Evolutionary conservation across 495 filamentous ascomycete genomes (phyloP).

Genomic region (Pseudotulostoma volvatum): DNA sequence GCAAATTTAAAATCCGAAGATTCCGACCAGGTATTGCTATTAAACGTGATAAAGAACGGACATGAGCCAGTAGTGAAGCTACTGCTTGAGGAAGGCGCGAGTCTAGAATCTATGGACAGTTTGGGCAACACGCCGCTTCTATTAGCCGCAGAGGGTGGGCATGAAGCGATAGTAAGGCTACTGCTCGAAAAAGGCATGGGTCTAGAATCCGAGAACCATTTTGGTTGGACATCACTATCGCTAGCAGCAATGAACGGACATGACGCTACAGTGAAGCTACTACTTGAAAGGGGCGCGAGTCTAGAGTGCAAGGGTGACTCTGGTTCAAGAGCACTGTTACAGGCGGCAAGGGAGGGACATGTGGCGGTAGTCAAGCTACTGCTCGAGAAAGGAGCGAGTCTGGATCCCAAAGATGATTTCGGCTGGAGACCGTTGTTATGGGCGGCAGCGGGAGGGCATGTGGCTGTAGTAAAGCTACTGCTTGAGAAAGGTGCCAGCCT

Average conservation of each 20-base stretch:
- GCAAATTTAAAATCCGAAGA: too few relatives aligned
- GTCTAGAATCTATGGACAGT: too few relatives aligned
- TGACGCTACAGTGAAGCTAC: conserved; percentile 4
- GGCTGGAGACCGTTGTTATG: conserved; percentile 34
- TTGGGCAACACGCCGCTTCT: too few relatives aligned
- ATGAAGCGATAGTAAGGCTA: not conserved
- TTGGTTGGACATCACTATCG: conserved; percentile 8
- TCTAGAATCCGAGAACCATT: not conserved
- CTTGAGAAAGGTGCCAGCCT: conserved; percentile 14
- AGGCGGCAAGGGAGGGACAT: conserved; percentile 12
- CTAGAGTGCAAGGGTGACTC: too few relatives aligned
- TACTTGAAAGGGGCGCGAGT: too few relatives aligned
- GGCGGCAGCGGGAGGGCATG: conserved; percentile 35
- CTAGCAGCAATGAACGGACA: conserved; percentile 7
- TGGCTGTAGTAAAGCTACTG: conserved; percentile 28
- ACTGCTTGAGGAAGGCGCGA: too few relatives aligned
- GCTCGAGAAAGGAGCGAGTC: conserved; percentile 3
- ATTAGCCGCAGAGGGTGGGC: not conserved
- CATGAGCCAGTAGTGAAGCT: too few relatives aligned
- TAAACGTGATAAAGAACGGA: too few relatives aligned
- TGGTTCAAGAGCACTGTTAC: conserved; percentile 9
- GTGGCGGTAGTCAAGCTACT: conserved; percentile 10
- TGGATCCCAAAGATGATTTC: too few relatives aligned
- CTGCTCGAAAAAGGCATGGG: too few relatives aligned
- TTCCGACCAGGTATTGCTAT: too few relatives aligned